phyloP scores from a whole-genome alignment of 495 filamentous ascomycete species.

The Penicillium lividum region DNA sequence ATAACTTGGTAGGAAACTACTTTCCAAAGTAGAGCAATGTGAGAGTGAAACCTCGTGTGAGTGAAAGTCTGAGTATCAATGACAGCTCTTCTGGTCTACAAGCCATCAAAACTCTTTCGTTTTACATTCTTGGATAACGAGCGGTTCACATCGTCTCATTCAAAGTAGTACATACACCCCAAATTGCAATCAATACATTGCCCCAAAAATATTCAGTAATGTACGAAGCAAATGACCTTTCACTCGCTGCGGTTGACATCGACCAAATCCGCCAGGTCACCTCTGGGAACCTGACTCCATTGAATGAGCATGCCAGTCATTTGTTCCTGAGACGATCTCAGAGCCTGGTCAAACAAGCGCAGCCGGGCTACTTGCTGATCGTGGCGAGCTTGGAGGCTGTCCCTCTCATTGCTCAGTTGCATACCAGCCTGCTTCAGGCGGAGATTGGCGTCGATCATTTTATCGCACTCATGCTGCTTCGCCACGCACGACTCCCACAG shows the following conservation, averaged over 20 bases:
- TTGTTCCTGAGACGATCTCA: conserved; percentile 6
- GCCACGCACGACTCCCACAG: conserved; percentile 14
- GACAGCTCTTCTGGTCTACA: not conserved
- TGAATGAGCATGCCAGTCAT: conserved; percentile 9
- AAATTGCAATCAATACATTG: not conserved
- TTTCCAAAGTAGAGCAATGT: not conserved
- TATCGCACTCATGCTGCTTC: conserved; percentile 9
- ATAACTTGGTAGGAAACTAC: not conserved
- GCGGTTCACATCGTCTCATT: not conserved
- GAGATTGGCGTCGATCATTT: conserved; percentile 1
- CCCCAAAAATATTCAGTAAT: not conserved
- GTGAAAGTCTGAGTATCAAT: not conserved
- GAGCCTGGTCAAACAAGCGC: conserved; percentile 7
- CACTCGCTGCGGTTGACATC: not conserved
- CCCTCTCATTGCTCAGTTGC: conserved; percentile 11
- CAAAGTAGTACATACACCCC: not conserved
- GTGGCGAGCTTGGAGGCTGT: conserved; percentile 11
- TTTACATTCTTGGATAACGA: not conserved
- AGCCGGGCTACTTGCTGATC: conserved; percentile 11
- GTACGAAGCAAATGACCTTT: not conserved
- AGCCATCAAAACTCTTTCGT: too few relatives aligned
- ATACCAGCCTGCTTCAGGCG: conserved; percentile 3
- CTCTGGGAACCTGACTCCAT: conserved; percentile 9
- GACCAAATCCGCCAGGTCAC: not conserved
- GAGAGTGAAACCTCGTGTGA: too few relatives aligned